Percentiles rank a stretch among this genome's conserved stretches.
phyloP scores from a whole-genome alignment of 2,329 filamentous ascomycete genomes.

The Neocatenulostroma microsporum region DNA sequence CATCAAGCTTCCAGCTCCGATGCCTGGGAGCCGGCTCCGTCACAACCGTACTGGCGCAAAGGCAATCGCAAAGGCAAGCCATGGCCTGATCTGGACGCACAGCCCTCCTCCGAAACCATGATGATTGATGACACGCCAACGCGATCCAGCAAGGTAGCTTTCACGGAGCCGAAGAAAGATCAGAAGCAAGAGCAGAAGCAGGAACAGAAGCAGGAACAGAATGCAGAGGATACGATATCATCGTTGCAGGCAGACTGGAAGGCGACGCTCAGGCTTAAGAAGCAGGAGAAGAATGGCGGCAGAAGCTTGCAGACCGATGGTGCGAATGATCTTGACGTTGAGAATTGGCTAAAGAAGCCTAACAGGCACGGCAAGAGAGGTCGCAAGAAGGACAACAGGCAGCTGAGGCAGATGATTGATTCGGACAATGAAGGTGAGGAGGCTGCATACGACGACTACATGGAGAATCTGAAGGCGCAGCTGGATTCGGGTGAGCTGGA shows the following conservation, averaged over 20 bases:
- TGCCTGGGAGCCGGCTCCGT: slow-evolving; percentile 22
- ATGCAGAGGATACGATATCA: slow-evolving; percentile 15
- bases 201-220: slow-evolving; percentile 4
- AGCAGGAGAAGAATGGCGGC: slow-evolving; percentile 18
- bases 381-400: slow-evolving; percentile 27
- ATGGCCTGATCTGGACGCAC: slow-evolving; percentile 17
- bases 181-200: too few species aligned
- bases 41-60: slow-evolving; percentile 22
- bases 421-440: slow-evolving; percentile 41
- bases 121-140: slow-evolving; percentile 12
- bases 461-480: slow-evolving; percentile 52
- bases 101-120: slow-evolving; percentile 9
- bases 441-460: slow-evolving; percentile 56
- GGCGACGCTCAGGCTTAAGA: slow-evolving; percentile 15
- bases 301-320: too few species aligned
- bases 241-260: slow-evolving; percentile 21
- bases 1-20: slow-evolving; percentile 4
- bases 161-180: slow-evolving; percentile 6
- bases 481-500: slow-evolving; percentile 20
- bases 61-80: slow-evolving; percentile 15
- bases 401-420: slow-evolving; percentile 16
- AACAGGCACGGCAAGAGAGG: slow-evolving; percentile 23
- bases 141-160: slow-evolving; percentile 14
- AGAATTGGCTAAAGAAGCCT: too few species aligned
- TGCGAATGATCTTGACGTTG: too few species aligned